Conservation (phyloP, 2,329 filamentous ascomycete species). For the Paramyrothecium roridum region DNA sequence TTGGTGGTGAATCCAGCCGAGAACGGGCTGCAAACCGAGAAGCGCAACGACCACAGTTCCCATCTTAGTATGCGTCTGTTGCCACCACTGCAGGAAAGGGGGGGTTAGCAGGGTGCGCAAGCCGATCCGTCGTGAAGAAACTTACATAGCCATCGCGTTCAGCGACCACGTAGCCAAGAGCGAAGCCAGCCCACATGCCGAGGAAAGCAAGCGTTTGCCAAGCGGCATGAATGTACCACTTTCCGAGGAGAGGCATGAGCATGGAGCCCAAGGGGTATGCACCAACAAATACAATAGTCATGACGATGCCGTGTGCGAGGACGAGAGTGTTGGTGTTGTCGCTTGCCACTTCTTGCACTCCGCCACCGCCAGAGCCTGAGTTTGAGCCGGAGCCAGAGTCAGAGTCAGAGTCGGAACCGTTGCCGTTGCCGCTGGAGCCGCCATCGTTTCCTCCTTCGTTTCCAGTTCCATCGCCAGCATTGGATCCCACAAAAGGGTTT, state of each 20-base stretch:
- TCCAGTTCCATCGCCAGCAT: constrained; percentile 6
- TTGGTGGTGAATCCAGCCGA: constrained; percentile 56
- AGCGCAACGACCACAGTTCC: constrained; percentile 53
- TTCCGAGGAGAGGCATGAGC: constrained; percentile 56
- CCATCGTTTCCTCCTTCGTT: constrained; percentile 7
- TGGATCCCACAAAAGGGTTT: constrained; percentile 46
- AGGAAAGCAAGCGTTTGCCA: constrained; percentile 54
- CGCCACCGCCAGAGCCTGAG: constrained; percentile 7
- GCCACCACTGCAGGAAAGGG: constrained; percentile 43
- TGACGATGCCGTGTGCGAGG: constrained; percentile 55
- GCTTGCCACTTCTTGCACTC: constrained; percentile 7
- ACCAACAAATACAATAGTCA: constrained; percentile 56
- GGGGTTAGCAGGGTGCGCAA: constrained; percentile 14
- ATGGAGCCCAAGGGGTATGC: constrained; percentile 59
- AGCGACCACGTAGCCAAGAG: constrained; percentile 49
- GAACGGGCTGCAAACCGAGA: constrained; percentile 54
- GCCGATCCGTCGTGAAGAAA: constrained; percentile 6
- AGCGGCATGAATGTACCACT: constrained; percentile 54
- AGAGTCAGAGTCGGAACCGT: constrained; percentile 2
- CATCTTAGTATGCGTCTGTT: constrained; percentile 50
- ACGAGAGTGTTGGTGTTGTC: constrained; percentile 23
- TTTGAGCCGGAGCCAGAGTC: constrained; percentile 4
- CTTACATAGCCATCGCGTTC: constrained; percentile 39
- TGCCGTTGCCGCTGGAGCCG: constrained; percentile 1
- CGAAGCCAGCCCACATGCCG: constrained; percentile 59